Evolutionary conservation across 1,139 yeast genomes (phyloP), one percentile per base, ranked within the genome.

Genomic region (Kurtzmaniella natalensis): DNA sequence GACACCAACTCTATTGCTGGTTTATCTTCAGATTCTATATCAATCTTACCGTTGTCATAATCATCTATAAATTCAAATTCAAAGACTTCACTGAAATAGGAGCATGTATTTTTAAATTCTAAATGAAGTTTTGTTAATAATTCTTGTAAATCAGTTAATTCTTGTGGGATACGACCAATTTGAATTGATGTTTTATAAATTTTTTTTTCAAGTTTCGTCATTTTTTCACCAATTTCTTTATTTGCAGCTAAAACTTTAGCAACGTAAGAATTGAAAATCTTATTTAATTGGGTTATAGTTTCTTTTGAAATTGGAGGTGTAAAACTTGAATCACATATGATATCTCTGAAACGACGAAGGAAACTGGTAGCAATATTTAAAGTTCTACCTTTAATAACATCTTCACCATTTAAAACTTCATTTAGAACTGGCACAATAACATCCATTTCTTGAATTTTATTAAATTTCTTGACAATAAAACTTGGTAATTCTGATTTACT

Each of bases 121-220:
- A 73, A 77, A 41, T 68, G 70, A 3, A 59, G 40, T 2, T 57
- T 59, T 10, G 54, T 46, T 16, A 66, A 40, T 9, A 52, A 58
- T 13, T 73, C 72, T 28, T 72, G 56, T 32, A 65, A 70, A 1
- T 51, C 57, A 28, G 69, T 64, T 26, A 69, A 57, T 30, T 76
- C 81, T 25, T 80, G 86, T 18, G 75, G 55, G 4, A 75, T 53
- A 42, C 71, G 73, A 19, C 95, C 95, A 2, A 83, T 76, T 45
- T 83, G 68, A 34, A 83, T 72, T 32, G 81, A 76, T 2, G 80
- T 74, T 36, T 68, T 71, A 35, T 69, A 69, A 41, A 73, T 76
- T 28, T 64, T 63, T 16, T 57, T 51, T 11, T 59, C 61, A 18
- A 69, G 49, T 17, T 59, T 59, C 16, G 53, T 48, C 1, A 73